Conservation (phyloP, 805 yeast genomes). For the Wickerhamomyces kurtzmanii region DNA sequence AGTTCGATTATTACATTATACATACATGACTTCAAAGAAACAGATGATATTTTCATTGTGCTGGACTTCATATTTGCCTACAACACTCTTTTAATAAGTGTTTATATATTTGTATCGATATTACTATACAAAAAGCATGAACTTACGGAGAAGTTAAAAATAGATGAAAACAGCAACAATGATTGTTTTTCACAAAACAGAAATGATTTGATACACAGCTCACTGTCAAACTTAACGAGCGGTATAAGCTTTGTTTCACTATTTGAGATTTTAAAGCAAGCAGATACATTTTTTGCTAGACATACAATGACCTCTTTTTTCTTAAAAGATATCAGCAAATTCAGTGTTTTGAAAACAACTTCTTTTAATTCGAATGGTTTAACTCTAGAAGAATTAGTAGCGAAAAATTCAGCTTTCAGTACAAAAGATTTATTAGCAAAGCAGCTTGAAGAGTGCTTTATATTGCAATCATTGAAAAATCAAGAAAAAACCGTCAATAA, state of each 20-base stretch:
- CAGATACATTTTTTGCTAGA: too few relatives aligned
- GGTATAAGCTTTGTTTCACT: constrained; percentile 12
- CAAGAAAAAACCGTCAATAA: not conserved
- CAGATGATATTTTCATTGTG: constrained; percentile 40
- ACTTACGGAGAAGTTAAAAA: constrained; percentile 26
- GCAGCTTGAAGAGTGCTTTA: not conserved
- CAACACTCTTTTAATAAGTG: constrained; percentile 39
- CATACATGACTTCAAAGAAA: constrained; percentile 54
- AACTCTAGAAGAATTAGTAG: not conserved
- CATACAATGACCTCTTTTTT: too few relatives aligned
- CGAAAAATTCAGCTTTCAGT: not conserved
- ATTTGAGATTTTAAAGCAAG: too few relatives aligned
- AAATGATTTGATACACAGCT: constrained; percentile 31
- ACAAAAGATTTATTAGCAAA: not conserved
- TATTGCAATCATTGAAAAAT: not conserved
- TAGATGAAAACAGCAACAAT: constrained; percentile 17
- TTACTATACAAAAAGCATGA: constrained; percentile 34
- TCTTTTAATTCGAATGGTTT: constrained; percentile 3
- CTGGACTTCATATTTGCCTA: constrained; percentile 64
- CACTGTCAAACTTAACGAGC: constrained; percentile 18
- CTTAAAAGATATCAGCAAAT: constrained; percentile 11
- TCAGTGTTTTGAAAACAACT: constrained; percentile 19
- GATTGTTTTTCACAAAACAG: constrained; percentile 22
- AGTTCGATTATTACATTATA: constrained; percentile 73
- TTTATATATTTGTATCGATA: constrained; percentile 55